Percentiles rank a stretch among this genome's conserved stretches.
phyloP scores from a whole-genome alignment of 257 asterid species.

The Capsicum baccatum region DNA sequence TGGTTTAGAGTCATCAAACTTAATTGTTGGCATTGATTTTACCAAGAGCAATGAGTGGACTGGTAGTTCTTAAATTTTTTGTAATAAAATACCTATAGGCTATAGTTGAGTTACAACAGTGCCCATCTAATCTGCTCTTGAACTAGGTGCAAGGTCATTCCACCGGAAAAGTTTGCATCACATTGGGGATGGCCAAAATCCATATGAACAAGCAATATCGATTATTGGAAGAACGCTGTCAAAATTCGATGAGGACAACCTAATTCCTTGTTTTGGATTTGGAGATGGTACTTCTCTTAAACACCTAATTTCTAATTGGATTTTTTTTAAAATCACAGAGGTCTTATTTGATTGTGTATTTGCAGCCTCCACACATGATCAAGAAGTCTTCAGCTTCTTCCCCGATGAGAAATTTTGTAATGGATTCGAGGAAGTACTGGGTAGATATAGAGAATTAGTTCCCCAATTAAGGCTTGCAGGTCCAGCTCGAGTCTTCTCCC shows the following conservation, averaged over 20 bases:
- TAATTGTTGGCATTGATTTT: slow-evolving; percentile 93
- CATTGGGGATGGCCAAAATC: slow-evolving; percentile 77
- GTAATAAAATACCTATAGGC: not conserved
- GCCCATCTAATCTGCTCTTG: slow-evolving; percentile 25
- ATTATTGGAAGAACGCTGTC: slow-evolving; percentile 91
- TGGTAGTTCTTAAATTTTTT: slow-evolving; percentile 47
- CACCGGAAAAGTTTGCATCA: slow-evolving; percentile 85
- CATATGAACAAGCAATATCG: slow-evolving; percentile 95
- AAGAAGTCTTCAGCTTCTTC: slow-evolving; percentile 85
- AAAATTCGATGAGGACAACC: slow-evolving; percentile 89
- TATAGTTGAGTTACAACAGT: slow-evolving; percentile 9
- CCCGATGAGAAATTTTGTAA: slow-evolving; percentile 84
- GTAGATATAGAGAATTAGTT: slow-evolving; percentile 83
- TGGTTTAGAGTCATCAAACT: slow-evolving; percentile 93
- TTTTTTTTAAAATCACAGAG: slow-evolving; percentile 26
- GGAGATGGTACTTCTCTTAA: slow-evolving; percentile 78
- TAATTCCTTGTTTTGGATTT: slow-evolving; percentile 90
- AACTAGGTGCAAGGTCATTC: slow-evolving; percentile 83
- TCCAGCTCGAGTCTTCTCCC: slow-evolving; percentile 28
- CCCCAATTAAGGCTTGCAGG: slow-evolving; percentile 95
- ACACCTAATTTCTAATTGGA: slow-evolving; percentile 10
- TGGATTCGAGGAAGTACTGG: slow-evolving; percentile 91
- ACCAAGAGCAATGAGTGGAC: slow-evolving; percentile 99
- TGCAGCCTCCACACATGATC: slow-evolving; percentile 98
- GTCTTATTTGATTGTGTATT: slow-evolving; percentile 36